These are phyloP conservation scores for Citrus maxima DNA, from an alignment of 345 rosid species.

Conservation along the genomic window DNA sequence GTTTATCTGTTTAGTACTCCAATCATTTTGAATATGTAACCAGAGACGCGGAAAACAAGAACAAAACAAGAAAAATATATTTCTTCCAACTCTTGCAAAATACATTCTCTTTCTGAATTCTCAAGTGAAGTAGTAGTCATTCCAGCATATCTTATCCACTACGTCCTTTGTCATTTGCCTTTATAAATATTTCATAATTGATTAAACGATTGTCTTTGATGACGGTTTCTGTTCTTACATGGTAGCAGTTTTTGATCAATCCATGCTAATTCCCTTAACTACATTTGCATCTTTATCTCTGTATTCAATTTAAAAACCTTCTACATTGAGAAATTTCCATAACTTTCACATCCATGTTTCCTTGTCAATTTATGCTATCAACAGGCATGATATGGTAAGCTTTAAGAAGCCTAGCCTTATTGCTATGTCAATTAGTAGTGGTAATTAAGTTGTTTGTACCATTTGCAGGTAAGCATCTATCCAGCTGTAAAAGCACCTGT, in stretches of 20 bases:
- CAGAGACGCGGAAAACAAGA: neutral
- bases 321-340: neutral
- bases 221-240: neutral
- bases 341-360: neutral
- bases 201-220: neutral
- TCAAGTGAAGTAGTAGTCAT: neutral
- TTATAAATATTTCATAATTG: neutral
- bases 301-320: neutral
- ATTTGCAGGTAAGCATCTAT: slow-evolving; percentile 70
- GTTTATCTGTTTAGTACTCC: neutral
- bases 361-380: neutral
- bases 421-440: neutral
- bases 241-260: neutral
- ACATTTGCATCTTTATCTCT: neutral
- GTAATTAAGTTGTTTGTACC: neutral
- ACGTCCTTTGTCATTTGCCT: neutral
- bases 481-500: slow-evolving; percentile 84
- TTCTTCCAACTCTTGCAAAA: neutral
- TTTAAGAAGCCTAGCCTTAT: neutral
- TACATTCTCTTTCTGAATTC: neutral
- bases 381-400: neutral
- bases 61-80: neutral
- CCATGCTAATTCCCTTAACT: neutral
- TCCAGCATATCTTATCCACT: neutral
- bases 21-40: neutral